Evolutionary conservation across 2,329 filamentous ascomycete genomes (phyloP).

Genomic region (Colletotrichum godetiae): DNA sequence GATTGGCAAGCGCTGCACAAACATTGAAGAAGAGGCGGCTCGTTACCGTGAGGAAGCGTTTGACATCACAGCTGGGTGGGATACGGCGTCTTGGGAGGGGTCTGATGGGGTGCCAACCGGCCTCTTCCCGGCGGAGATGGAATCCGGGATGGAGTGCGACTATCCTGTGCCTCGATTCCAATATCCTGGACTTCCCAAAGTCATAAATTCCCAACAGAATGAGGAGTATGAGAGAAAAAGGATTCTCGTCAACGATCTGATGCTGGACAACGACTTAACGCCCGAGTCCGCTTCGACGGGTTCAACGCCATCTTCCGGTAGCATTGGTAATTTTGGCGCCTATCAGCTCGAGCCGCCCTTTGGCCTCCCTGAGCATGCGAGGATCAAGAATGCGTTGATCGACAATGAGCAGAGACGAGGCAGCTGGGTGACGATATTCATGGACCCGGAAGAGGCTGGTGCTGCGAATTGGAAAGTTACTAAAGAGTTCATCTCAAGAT

Average conservation of each 20-base stretch:
- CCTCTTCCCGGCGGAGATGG: background rate
- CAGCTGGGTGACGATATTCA: constrained; percentile 45
- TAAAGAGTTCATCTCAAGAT: constrained; percentile 46
- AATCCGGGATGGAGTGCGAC: background rate
- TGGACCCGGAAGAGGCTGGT: constrained; percentile 38
- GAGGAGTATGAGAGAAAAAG: background rate
- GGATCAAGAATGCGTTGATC: constrained; percentile 46
- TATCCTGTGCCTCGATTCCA: background rate
- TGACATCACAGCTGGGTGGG: background rate
- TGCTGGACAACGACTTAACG: constrained; percentile 3
- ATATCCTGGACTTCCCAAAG: constrained; percentile 15
- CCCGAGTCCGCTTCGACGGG: constrained; percentile 12
- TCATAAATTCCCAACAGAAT: background rate
- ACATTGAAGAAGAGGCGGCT: constrained; percentile 46
- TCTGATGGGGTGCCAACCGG: constrained; percentile 8
- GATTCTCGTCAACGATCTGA: background rate
- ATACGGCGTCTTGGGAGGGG: background rate
- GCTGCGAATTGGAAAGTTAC: constrained; percentile 43
- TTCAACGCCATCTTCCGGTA: background rate
- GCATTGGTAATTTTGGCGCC: constrained; percentile 19
- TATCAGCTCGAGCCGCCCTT: constrained; percentile 41
- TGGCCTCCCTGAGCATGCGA: constrained; percentile 39
- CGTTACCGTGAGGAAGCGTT: background rate
- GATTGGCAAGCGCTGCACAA: constrained; percentile 48
- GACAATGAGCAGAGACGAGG: constrained; percentile 40